phyloP scores from a whole-genome alignment of 1,284 basidiomycete genomes.

The Retiboletus flavoniger region DNA sequence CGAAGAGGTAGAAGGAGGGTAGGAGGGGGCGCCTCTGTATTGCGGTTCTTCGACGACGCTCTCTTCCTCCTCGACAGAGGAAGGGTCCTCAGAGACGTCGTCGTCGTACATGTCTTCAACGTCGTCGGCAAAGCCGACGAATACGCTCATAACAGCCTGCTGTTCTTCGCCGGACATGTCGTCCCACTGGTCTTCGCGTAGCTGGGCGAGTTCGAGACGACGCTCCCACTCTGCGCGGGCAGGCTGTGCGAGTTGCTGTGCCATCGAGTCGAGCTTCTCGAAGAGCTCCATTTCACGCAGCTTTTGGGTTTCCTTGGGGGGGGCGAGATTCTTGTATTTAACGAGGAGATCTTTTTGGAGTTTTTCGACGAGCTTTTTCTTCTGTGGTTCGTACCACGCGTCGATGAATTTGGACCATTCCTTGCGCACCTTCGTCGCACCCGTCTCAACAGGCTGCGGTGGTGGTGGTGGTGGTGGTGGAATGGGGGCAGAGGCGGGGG shows the following conservation, averaged over 20 bases:
- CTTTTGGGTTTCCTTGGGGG: conserved; percentile 29
- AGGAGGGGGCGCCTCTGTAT: conserved; percentile 32
- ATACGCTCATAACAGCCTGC: conserved; percentile 40
- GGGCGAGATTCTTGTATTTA: conserved; percentile 33
- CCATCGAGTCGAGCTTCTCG: conserved; percentile 24
- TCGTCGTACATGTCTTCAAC: conserved; percentile 26
- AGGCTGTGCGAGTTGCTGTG: conserved; percentile 27
- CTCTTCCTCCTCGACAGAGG: conserved; percentile 36
- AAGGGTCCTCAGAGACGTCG: conserved; percentile 4
- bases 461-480: neutral
- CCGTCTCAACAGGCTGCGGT: conserved; percentile 20
- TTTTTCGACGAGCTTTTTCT: conserved; percentile 30
- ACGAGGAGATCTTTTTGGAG: conserved; percentile 31
- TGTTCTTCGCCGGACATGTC: conserved; percentile 35
- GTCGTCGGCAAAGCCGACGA: conserved; percentile 41
- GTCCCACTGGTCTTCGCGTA: conserved; percentile 32
- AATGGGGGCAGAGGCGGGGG: neutral
- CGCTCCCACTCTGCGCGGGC: conserved; percentile 34
- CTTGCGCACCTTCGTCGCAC: conserved; percentile 28
- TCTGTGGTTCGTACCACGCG: conserved; percentile 33
- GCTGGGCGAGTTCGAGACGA: conserved; percentile 31
- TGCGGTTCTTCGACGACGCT: conserved; percentile 30
- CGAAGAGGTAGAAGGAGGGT: conserved; percentile 20
- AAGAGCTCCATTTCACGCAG: conserved; percentile 31
- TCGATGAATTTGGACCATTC: conserved; percentile 30